Base-by-base conservation (phyloP, 116 monocot genomes). In the Phalaenopsis hybrid region DNA sequence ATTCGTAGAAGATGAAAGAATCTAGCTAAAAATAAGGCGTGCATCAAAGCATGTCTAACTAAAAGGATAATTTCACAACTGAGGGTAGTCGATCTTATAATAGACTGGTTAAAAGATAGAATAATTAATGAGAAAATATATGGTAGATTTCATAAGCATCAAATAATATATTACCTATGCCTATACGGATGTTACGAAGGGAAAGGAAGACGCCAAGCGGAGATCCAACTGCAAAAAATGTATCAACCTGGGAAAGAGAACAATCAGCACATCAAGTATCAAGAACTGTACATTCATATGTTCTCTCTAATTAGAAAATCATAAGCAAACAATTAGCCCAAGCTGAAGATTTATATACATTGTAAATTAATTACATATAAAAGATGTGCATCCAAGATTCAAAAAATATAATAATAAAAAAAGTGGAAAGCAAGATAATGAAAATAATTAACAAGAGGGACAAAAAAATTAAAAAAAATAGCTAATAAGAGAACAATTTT, bases 171-270 rank as follows among this genome's bases (percentile, higher is more conserved):
- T 87, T 98, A 98, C 98, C 98, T 75, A 90, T 92, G 78, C 98
- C 98, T 69, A 98, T 94, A 23, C 93, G 92, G 61, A 95, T 86
- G 85, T 98, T 95, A 43, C 98, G 85, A 8, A 98, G 89, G 23
- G 98, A 83, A 75, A 98, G 93, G 81, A 98, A 98, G 45, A 98
- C 94, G 41, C 98, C 98, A 77, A 98, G 92, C 81, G 98, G 98
- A 43, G 98, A 98, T 83, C 98, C 98, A 85, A 85, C 98, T 81
- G 98, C 98, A 89, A 90, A 98, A 81, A 98, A 98, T 79, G 98
- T 98, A 80, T 98, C 98, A 59, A 98, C 95, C 98, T 98, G 86
- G 77, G 43, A 63, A 11, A n/a, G 21, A 41, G 70, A 72, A 45
- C 44, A 51, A 77, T 17, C 49, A 51, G 25, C 44, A 77, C 77